Conservation (phyloP, 2,329 filamentous ascomycete genomes). For the Dendrostoma leiphaemia region DNA sequence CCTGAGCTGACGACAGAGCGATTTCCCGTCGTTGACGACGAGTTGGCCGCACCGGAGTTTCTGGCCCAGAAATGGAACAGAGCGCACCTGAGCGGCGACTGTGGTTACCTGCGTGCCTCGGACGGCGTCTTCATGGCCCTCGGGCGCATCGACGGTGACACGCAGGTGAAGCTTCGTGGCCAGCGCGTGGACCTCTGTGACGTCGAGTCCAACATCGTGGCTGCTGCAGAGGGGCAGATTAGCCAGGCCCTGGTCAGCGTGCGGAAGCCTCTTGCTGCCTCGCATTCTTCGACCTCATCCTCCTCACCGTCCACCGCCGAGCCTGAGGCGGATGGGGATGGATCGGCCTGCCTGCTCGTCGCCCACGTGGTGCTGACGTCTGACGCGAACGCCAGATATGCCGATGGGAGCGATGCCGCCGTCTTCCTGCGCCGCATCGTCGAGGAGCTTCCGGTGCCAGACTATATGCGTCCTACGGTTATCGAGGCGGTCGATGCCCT, state of each 20-base stretch:
- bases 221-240: not conserved
- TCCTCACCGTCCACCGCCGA: too few species aligned
- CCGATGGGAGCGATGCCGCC: too few species aligned
- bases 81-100: constrained; percentile 34
- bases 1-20: constrained; percentile 18
- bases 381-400: too few species aligned
- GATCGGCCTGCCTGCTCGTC: too few species aligned
- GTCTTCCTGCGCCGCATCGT: too few species aligned
- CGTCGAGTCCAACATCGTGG: not conserved
- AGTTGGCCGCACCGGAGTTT: too few species aligned
- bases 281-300: not conserved
- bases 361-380: too few species aligned
- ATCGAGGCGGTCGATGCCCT: constrained; percentile 26
- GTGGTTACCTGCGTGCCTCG: constrained; percentile 33
- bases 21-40: constrained; percentile 8
- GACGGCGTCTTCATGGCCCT: constrained; percentile 28
- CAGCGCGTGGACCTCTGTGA: constrained; percentile 34
- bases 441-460: constrained; percentile 25
- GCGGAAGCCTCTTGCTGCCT: too few species aligned
- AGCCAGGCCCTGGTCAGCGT: not conserved
- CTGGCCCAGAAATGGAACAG: too few species aligned
- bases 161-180: constrained; percentile 40
- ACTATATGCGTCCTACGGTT: constrained; percentile 33
- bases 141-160: constrained; percentile 39
- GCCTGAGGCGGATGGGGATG: too few species aligned